phyloP scores from a whole-genome alignment of 2,329 filamentous ascomycete genomes.

The Aspergillus chevalieri region DNA sequence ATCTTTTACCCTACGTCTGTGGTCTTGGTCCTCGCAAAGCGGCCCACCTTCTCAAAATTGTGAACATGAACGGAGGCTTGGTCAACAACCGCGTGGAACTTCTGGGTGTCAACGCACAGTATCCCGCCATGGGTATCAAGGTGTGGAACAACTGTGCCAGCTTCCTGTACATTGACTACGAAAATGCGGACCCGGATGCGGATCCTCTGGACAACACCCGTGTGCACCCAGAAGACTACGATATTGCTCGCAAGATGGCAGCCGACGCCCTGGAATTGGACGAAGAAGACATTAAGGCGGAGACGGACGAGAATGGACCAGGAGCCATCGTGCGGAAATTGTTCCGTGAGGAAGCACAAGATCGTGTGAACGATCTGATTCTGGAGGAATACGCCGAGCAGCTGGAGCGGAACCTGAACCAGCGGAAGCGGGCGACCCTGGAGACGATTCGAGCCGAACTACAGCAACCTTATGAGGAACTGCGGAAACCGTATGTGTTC shows the following conservation, averaged over 20 bases:
- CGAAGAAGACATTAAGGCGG: conserved; percentile 94
- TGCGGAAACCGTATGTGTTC: conserved; percentile 70
- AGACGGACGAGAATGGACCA: conserved; percentile 81
- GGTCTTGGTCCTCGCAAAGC: conserved; percentile 91
- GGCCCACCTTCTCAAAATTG: conserved; percentile 74
- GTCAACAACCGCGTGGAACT: conserved; percentile 81
- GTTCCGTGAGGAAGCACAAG: conserved; percentile 88
- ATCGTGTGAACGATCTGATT: conserved; percentile 92
- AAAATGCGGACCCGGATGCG: conserved; percentile 70
- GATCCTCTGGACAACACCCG: conserved; percentile 95
- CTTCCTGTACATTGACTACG: conserved; percentile 86
- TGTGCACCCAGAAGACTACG: conserved; percentile 97
- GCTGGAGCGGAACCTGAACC: conserved; percentile 84
- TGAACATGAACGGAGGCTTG: conserved; percentile 82
- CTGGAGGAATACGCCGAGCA: conserved; percentile 96
- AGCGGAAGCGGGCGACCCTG: conserved; percentile 88
- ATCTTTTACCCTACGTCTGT: conserved; percentile 82
- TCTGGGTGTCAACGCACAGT: conserved; percentile 76
- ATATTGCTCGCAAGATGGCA: conserved; percentile 95
- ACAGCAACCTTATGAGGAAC: conserved; percentile 87
- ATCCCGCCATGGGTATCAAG: conserved; percentile 75
- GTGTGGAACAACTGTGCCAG: conserved; percentile 97
- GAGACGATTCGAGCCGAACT: conserved; percentile 94
- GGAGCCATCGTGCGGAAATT: conserved; percentile 90
- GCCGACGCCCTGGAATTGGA: conserved; percentile 94